Conservation (phyloP, 495 filamentous ascomycete genomes). For the Viridothelium virens region DNA sequence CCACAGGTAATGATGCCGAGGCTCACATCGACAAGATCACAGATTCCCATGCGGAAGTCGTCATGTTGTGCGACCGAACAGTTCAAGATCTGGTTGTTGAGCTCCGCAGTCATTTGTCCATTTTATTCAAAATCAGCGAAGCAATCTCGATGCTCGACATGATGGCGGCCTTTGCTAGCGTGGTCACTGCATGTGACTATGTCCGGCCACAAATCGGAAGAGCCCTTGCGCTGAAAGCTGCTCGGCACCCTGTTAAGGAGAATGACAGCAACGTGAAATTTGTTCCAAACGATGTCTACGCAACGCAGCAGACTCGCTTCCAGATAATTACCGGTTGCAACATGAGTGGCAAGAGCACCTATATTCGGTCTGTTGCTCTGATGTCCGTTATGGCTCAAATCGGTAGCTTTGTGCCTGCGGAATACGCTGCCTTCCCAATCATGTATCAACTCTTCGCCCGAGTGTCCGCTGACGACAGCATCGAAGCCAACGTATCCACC, state of each 20-base stretch:
- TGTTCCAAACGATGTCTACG: conserved; percentile 84
- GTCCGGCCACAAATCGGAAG: conserved; percentile 66
- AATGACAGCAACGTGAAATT: conserved; percentile 59
- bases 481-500: conserved; percentile 85
- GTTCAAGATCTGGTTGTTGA: conserved; percentile 62
- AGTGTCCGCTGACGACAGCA: conserved; percentile 76
- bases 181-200: conserved; percentile 72
- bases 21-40: conserved; percentile 25
- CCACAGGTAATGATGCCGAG: conserved; percentile 19
- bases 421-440: conserved; percentile 74
- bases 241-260: conserved; percentile 79
- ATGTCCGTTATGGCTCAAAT: conserved; percentile 89
- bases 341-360: conserved; percentile 97
- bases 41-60: conserved; percentile 73
- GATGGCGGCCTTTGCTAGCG: conserved; percentile 69
- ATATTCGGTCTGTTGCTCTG: conserved; percentile 78
- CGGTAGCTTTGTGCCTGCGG: conserved; percentile 82
- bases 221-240: conserved; percentile 69
- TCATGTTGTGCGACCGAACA: conserved; percentile 65
- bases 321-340: conserved; percentile 95
- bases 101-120: conserved; percentile 57
- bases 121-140: conserved; percentile 72
- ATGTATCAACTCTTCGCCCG: conserved; percentile 78
- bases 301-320: conserved; percentile 66
- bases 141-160: conserved; percentile 87